Conservation (phyloP, 106 monocot genomes). For the Apostasia ramifera region DNA sequence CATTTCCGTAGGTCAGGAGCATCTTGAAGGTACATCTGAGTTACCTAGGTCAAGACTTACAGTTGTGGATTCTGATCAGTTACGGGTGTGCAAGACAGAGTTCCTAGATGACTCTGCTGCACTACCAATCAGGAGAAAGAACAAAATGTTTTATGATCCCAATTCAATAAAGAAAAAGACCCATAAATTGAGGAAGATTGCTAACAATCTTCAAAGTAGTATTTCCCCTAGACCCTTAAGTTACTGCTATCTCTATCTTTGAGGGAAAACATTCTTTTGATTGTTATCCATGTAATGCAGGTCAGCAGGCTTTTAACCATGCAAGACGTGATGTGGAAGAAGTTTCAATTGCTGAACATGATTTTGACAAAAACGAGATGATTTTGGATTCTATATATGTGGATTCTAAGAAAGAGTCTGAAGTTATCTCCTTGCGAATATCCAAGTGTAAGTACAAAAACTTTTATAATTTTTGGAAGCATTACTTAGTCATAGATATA, state of each 20-base stretch:
- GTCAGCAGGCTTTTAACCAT: conserved; percentile 4
- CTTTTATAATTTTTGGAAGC: neutral
- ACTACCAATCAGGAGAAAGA: conserved; percentile 1
- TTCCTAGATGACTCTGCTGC: neutral
- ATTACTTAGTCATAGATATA: neutral
- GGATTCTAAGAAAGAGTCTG: conserved; percentile 6
- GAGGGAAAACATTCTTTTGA: neutral
- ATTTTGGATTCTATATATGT: neutral
- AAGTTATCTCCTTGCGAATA: conserved; percentile 2
- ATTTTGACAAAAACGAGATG: conserved; percentile 18
- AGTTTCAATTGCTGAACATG: conserved; percentile 25
- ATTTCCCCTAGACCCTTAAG: neutral
- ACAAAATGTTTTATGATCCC: conserved; percentile 10
- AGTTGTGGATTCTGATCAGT: conserved; percentile 1
- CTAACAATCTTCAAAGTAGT: neutral
- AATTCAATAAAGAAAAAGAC: conserved; percentile 12
- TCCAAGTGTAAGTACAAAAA: conserved; percentile 27
- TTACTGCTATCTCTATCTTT: conserved; percentile 1
- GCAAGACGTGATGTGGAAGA: conserved; percentile 16
- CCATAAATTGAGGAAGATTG: conserved; percentile 24
- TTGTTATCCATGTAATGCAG: conserved; percentile 2
- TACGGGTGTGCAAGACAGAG: conserved; percentile 1
- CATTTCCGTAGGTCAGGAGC: conserved; percentile 13
- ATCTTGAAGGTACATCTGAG: conserved; percentile 2
- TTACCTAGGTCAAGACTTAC: neutral